A percentile compares a stretch with the other conserved stretches of the same genome.
Conservation (phyloP, 768 basidiomycete genomes). For the Coprinellus micaceus region DNA sequence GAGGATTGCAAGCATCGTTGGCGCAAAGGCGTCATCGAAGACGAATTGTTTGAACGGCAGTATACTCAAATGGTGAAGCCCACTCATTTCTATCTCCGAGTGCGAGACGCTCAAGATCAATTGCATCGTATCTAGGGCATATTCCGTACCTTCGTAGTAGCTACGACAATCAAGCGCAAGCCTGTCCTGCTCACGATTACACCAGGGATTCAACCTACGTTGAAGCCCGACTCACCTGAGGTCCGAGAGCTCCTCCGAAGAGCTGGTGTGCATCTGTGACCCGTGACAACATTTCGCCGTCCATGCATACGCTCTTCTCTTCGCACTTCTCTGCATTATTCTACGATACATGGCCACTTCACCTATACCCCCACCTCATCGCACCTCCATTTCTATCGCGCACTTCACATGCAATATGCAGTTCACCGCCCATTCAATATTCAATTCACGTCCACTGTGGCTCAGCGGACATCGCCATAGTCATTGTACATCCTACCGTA, state of each 20-base stretch:
- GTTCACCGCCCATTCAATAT: no score
- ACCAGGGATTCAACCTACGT: slow-evolving; percentile 15
- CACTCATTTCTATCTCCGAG: neutral
- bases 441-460: no score
- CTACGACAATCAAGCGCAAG: slow-evolving; percentile 7
- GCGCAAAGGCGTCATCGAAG: slow-evolving; percentile 11
- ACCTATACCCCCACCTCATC: no score
- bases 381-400: no score
- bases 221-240: slow-evolving; percentile 23
- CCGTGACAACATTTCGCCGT: no score
- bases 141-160: slow-evolving; percentile 12
- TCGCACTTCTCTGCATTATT: no score
- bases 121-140: slow-evolving; percentile 7
- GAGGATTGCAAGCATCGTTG: slow-evolving; percentile 12
- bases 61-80: slow-evolving; percentile 5
- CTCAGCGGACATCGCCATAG: no score
- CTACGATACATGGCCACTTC: no score
- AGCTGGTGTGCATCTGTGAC: slow-evolving; percentile 12
- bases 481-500: no score
- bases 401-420: no score
- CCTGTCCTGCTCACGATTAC: slow-evolving; percentile 2
- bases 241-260: slow-evolving; percentile 18
- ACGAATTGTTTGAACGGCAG: slow-evolving; percentile 8
- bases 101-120: neutral
- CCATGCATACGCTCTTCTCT: no score